Percentiles rank a stretch among this genome's conserved stretches.
These are phyloP conservation scores for Trypanosoma theileri DNA, from an alignment of 208 protist genomes.

Conservation along the genomic window DNA sequence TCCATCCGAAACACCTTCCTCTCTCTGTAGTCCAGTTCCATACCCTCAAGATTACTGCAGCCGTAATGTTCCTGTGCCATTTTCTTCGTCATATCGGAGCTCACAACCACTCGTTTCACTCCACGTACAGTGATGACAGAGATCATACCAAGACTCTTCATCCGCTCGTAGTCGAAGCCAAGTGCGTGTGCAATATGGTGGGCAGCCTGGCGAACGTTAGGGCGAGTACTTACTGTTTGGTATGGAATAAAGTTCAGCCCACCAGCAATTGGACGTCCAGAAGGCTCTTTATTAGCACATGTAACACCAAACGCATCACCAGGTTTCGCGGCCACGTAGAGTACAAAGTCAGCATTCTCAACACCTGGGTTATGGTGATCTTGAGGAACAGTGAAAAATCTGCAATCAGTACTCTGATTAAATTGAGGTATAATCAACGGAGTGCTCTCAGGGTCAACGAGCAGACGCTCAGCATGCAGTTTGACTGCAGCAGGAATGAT, in stretches of 20 bases:
- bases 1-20: background rate
- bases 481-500: conserved; percentile 44
- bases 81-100: background rate
- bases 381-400: conserved; percentile 18
- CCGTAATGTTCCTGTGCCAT: background rate
- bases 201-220: background rate
- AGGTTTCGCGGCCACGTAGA: conserved; percentile 29
- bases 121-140: background rate
- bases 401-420: conserved; percentile 4
- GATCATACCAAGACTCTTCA: background rate
- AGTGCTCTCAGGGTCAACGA: background rate
- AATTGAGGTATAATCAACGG: background rate
- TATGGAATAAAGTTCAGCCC: conserved; percentile 16
- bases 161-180: conserved; percentile 13
- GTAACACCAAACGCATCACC: background rate
- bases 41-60: conserved; percentile 12
- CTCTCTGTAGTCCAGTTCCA: conserved; percentile 37
- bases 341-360: conserved; percentile 13
- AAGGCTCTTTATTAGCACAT: background rate
- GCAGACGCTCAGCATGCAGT: conserved; percentile 44
- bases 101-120: background rate
- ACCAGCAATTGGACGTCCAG: conserved; percentile 14
- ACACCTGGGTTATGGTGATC: conserved; percentile 13
- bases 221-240: background rate
- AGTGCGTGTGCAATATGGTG: conserved; percentile 21